Conservation (phyloP, 2,329 filamentous ascomycete genomes). For the Fusarium penzigii region DNA sequence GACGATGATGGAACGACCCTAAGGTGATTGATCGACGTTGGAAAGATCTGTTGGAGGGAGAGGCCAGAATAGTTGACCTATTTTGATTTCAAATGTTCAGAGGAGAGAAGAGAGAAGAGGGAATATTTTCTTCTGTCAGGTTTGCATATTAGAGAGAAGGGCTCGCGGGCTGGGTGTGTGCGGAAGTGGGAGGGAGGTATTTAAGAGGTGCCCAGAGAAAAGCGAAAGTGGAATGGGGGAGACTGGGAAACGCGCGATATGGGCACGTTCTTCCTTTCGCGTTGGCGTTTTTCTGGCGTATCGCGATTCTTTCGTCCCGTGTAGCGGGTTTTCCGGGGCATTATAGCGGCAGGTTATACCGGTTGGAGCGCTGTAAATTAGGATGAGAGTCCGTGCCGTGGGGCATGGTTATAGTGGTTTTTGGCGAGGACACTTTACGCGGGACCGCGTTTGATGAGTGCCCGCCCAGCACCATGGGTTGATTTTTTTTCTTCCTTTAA, state of each 20-base stretch:
- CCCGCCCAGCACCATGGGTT: no score
- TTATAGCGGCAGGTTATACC: neutral
- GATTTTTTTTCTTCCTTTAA: neutral
- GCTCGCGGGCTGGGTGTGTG: slow-evolving; percentile 19
- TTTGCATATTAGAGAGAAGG: neutral
- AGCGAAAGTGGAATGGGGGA: neutral
- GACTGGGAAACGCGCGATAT: neutral
- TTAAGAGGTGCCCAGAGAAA: slow-evolving; percentile 17
- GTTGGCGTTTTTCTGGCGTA: neutral
- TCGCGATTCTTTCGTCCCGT: neutral
- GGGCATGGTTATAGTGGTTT: neutral
- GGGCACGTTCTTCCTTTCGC: neutral
- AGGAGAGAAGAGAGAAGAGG: slow-evolving; percentile 5
- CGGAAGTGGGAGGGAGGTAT: slow-evolving; percentile 23
- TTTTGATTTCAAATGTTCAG: neutral
- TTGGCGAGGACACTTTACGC: neutral
- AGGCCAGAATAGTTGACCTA: neutral
- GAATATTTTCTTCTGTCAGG: slow-evolving; percentile 4
- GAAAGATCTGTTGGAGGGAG: neutral
- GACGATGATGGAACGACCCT: no score
- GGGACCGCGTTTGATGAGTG: neutral
- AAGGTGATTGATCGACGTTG: no score
- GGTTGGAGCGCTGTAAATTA: neutral
- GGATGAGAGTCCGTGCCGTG: no score
- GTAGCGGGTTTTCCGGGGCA: neutral